These are phyloP conservation scores for Termitomyces sp. DNA, from an alignment of 768 basidiomycete genomes.

Conservation along the genomic window DNA sequence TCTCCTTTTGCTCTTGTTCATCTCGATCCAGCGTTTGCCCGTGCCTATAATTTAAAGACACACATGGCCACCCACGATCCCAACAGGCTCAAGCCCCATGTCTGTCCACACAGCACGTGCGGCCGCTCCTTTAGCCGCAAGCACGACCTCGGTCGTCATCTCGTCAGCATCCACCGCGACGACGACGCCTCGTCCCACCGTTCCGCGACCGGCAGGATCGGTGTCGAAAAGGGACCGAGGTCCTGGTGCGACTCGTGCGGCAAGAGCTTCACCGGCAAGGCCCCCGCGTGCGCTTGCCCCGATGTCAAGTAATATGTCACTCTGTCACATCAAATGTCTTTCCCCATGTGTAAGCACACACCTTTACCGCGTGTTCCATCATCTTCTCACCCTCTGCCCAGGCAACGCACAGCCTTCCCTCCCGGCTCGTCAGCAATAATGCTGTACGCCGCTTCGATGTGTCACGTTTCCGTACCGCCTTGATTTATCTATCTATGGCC, in stretches of 20 bases:
- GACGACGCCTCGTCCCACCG: constrained; percentile 43
- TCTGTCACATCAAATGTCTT: background rate
- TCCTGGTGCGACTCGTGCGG: constrained; percentile 74
- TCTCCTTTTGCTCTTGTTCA: constrained; percentile 4
- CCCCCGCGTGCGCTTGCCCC: constrained; percentile 52
- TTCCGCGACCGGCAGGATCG: constrained; percentile 40
- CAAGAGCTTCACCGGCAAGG: constrained; percentile 55
- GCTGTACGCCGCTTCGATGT: constrained; percentile 45
- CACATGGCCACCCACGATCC: constrained; percentile 96
- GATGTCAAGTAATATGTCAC: constrained; percentile 57
- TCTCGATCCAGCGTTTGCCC: constrained; percentile 64
- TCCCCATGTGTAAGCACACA: constrained; percentile 25
- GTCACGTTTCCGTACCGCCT: constrained; percentile 62
- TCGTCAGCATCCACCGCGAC: constrained; percentile 79
- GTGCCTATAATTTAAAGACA: constrained; percentile 93
- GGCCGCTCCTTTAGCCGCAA: constrained; percentile 91
- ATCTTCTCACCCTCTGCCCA: background rate
- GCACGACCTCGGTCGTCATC: constrained; percentile 89
- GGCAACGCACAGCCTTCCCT: constrained; percentile 26
- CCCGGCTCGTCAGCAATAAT: constrained; percentile 29
- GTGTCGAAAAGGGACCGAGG: constrained; percentile 58
- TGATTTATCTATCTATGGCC: constrained; percentile 40
- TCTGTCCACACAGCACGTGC: constrained; percentile 81
- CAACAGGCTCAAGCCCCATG: constrained; percentile 81
- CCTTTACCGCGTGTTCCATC: background rate